Evolutionary conservation across 345 rosid species (phyloP).

Genomic region (Gossypium anomalum): DNA sequence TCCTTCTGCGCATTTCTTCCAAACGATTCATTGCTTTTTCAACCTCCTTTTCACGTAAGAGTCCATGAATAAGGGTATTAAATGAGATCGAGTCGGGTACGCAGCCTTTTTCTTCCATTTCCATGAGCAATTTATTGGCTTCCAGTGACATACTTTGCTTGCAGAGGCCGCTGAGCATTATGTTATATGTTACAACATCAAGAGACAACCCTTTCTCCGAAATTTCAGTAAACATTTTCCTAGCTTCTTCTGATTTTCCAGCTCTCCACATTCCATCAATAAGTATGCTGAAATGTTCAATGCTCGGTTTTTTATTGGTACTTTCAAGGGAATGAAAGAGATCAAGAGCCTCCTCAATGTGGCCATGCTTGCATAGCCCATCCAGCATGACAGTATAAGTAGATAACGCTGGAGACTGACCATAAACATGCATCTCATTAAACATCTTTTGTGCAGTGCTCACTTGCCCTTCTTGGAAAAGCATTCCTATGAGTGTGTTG

Average conservation of each 20-base stretch:
- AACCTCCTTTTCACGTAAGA: constrained; percentile 5
- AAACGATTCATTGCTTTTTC: constrained; percentile 5
- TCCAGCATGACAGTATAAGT: constrained; percentile 2
- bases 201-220: constrained; percentile 13
- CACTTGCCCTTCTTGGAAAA: background rate
- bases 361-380: constrained; percentile 15
- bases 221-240: constrained; percentile 1
- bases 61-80: constrained; percentile 3
- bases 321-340: background rate
- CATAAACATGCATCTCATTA: constrained; percentile 5
- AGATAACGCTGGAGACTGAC: background rate
- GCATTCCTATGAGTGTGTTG: constrained; percentile 2
- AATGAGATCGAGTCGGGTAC: constrained; percentile 6
- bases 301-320: background rate
- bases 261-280: constrained; percentile 14
- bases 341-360: background rate
- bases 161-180: constrained; percentile 18
- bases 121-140: constrained; percentile 11
- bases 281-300: constrained; percentile 1
- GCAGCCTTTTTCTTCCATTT: constrained; percentile 18
- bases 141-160: background rate
- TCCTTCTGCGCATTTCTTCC: constrained; percentile 5
- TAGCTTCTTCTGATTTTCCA: constrained; percentile 2
- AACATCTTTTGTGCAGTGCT: constrained; percentile 6
- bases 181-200: constrained; percentile 15